Evolutionary conservation across 2,329 filamentous ascomycete species (phyloP).

Genomic region (Nothophoma quercina): DNA sequence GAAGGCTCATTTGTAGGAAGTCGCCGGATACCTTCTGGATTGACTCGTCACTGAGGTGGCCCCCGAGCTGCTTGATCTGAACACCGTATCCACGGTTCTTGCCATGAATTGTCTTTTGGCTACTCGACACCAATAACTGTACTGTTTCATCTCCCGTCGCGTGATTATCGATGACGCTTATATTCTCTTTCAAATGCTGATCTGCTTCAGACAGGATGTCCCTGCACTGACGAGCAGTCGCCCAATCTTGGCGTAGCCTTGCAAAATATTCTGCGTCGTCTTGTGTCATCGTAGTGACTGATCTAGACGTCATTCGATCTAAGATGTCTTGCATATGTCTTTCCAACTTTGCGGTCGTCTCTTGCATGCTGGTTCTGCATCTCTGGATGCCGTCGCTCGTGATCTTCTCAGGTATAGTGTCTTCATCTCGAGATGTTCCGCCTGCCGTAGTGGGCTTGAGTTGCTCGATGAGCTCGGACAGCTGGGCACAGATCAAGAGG

Average conservation of each 20-base stretch:
- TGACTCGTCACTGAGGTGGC: slow-evolving; percentile 10
- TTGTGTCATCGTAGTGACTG: slow-evolving; percentile 6
- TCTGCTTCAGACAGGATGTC: slow-evolving; percentile 15
- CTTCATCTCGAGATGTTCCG: background rate
- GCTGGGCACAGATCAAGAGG: slow-evolving; percentile 19
- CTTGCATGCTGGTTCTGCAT: slow-evolving; percentile 11
- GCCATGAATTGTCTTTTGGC: slow-evolving; percentile 19
- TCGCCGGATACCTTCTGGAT: slow-evolving; percentile 8
- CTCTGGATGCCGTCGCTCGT: slow-evolving; percentile 17
- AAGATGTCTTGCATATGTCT: slow-evolving; percentile 16
- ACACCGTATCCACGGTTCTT: slow-evolving; percentile 17
- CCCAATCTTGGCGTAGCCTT: slow-evolving; percentile 18
- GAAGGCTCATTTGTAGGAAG: background rate
- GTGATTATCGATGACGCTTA: slow-evolving; percentile 20
- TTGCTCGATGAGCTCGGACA: slow-evolving; percentile 18
- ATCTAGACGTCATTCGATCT: slow-evolving; percentile 10
- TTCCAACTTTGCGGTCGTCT: slow-evolving; percentile 16
- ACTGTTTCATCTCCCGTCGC: slow-evolving; percentile 17
- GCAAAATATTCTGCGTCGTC: slow-evolving; percentile 6
- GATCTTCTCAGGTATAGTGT: slow-evolving; percentile 7
- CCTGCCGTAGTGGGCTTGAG: slow-evolving; percentile 3
- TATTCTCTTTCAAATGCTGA: slow-evolving; percentile 14
- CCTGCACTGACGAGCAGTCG: slow-evolving; percentile 16
- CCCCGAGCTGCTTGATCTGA: slow-evolving; percentile 9
- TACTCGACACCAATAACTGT: slow-evolving; percentile 16